phyloP scores from a whole-genome alignment of 2,329 filamentous ascomycete species.

The Lachnellula arida region DNA sequence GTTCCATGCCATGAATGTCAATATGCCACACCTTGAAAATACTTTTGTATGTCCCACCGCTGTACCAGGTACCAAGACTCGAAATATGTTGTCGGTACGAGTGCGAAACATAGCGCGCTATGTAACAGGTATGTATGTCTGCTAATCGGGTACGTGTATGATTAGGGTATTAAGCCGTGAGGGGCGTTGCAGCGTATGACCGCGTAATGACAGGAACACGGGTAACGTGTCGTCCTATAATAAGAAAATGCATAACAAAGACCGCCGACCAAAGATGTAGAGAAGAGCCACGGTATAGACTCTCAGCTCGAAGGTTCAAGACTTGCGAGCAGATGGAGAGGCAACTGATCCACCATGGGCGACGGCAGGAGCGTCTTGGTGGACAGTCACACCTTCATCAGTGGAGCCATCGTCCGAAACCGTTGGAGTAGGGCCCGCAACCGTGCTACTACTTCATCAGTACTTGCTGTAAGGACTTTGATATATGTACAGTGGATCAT shows the following conservation, averaged over 20 bases:
- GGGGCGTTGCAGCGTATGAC: conserved; percentile 19
- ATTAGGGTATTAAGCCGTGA: conserved; percentile 21
- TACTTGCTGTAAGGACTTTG: neutral
- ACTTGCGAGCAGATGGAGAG: conserved; percentile 31
- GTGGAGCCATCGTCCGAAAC: conserved; percentile 31
- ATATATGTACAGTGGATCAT: conserved; percentile 9
- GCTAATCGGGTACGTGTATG: conserved; percentile 23
- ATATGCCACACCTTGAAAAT: conserved; percentile 28
- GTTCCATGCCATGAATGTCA: conserved; percentile 24
- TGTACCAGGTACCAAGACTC: conserved; percentile 25
- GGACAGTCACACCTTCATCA: conserved; percentile 30
- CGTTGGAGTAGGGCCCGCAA: conserved; percentile 23
- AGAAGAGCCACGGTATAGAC: neutral
- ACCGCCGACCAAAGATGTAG: conserved; percentile 1
- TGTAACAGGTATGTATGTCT: conserved; percentile 29
- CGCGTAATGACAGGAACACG: conserved; percentile 13
- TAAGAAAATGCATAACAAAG: conserved; percentile 13
- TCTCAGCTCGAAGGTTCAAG: conserved; percentile 10
- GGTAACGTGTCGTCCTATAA: conserved; percentile 6
- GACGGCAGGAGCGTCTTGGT: conserved; percentile 30
- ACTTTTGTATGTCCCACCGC: conserved; percentile 17
- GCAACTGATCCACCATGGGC: conserved; percentile 20
- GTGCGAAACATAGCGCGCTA: conserved; percentile 24
- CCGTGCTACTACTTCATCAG: conserved; percentile 15
- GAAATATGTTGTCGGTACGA: conserved; percentile 28